phyloP scores from a whole-genome alignment of 768 basidiomycete species.

The Psilocybe cubensis region DNA sequence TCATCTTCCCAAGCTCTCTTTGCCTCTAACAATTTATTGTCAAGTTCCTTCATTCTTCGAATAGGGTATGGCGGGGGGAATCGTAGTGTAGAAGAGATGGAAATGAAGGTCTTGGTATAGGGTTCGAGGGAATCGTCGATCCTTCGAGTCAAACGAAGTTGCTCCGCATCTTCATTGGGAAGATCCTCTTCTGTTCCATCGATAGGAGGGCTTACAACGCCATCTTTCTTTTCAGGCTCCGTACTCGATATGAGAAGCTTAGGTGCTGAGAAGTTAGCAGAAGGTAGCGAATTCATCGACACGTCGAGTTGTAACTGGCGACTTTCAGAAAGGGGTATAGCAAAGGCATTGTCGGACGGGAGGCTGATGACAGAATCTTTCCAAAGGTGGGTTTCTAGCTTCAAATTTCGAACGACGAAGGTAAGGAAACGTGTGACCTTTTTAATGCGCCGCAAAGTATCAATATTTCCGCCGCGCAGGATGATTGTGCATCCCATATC shows the following conservation, averaged over 20 bases:
- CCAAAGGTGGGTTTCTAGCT: slow-evolving; percentile 94
- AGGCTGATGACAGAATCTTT: slow-evolving; percentile 84
- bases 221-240: slow-evolving; percentile 1
- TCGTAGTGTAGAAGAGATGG: slow-evolving; percentile 89
- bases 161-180: slow-evolving; percentile 74
- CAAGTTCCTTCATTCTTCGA: slow-evolving; percentile 84
- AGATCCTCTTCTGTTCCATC: slow-evolving; percentile 42
- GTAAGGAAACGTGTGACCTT: slow-evolving; percentile 91
- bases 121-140: slow-evolving; percentile 85
- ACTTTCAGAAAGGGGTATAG: slow-evolving; percentile 53
- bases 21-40: slow-evolving; percentile 70
- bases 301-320: slow-evolving; percentile 28
- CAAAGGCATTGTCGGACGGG: slow-evolving; percentile 66
- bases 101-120: slow-evolving; percentile 86
- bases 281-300: slow-evolving; percentile 22
- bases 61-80: slow-evolving; percentile 94
- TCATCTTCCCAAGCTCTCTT: slow-evolving; percentile 89
- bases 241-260: slow-evolving; percentile 16
- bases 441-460: slow-evolving; percentile 84
- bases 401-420: slow-evolving; percentile 91
- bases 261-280: slow-evolving; percentile 16
- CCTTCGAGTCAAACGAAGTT: slow-evolving; percentile 67
- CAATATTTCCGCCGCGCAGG: slow-evolving; percentile 83
- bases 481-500: slow-evolving; percentile 96
- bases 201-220: slow-evolving; percentile 6